Evolutionary conservation across 2,329 filamentous ascomycete genomes (phyloP), one percentile per base, ranked within the genome.

Genomic region (Paraconiothyrium brasiliense): DNA sequence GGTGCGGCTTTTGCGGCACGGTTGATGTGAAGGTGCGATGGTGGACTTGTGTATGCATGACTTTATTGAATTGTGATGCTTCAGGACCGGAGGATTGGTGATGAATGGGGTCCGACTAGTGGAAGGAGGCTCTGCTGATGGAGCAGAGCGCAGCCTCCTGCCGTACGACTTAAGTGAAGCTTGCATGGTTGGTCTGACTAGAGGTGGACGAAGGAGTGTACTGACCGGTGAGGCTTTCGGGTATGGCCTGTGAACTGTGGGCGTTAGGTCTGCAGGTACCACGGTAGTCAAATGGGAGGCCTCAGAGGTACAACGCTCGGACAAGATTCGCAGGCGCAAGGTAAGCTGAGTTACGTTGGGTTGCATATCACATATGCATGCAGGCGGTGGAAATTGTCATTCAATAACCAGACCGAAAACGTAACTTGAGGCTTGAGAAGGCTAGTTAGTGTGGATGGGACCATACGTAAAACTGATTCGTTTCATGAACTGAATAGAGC

Each of bases 31-130:
- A 16, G n/a, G 44, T 32, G 30, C 22, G 27, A 30, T 37, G 16
- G 43, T 32, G 49, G 14, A 20, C 22, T 20, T 14, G 44, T 34
- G n/a, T 39, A 58, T 63, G 57, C 61, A 60, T 46, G 35, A 22
- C 2, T 56, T 63, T 63, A 60, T 63, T 52, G 57, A 58, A 55
- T 60, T 56, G 54, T 11, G 4, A 20, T 46, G 57, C 37, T 51
- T 51, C 20, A 35, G 52, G 52, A 44, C 35, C 35, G 24, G 24
- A 51, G 34, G 56, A 51, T 14, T n/a, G 43, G 41, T 14, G 20
- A 51, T 8, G 51, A 13, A 16, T 35, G 30, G 22, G 30, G 13
- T 41, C 46, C 30, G 54, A 50, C 39, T n/a, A 41, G 39, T 41
- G 14, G 16, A 24, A 14, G 44, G 54, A 48, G 43, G 41, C 51